A percentile compares a stretch with the other conserved stretches of the same genome.
These are phyloP conservation scores for Mucor indicus DNA, from an alignment of 371 early-diverging fungal genomes.

Conservation along the genomic window DNA sequence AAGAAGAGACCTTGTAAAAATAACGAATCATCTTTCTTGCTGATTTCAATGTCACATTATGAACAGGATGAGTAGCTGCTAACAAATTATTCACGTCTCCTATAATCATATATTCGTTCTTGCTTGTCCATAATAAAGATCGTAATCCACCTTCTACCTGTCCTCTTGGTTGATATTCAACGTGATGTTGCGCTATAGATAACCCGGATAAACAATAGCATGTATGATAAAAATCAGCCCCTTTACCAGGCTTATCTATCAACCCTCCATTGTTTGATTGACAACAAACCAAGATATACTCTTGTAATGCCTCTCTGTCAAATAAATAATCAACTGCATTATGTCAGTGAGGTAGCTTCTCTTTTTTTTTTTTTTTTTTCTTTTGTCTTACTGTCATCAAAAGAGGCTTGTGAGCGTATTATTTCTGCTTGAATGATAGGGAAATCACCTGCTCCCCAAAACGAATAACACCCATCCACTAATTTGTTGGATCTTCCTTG, in stretches of 20 bases:
- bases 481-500: slow-evolving; percentile 96
- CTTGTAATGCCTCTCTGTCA: slow-evolving; percentile 76
- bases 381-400: too few relatives aligned
- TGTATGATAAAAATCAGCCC: slow-evolving; percentile 93
- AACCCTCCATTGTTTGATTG: slow-evolving; percentile 83
- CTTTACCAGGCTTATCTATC: slow-evolving; percentile 87
- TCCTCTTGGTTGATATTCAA: slow-evolving; percentile 26
- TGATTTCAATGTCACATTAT: slow-evolving; percentile 47
- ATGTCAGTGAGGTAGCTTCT: not conserved
- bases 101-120: slow-evolving; percentile 43
- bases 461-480: slow-evolving; percentile 97
- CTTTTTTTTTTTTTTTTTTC: not conserved
- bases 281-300: slow-evolving; percentile 85
- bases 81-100: slow-evolving; percentile 55
- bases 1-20: slow-evolving; percentile 36
- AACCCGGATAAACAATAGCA: slow-evolving; percentile 91
- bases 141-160: slow-evolving; percentile 24
- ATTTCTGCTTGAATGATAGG: slow-evolving; percentile 64
- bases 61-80: slow-evolving; percentile 60
- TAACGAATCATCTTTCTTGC: slow-evolving; percentile 41
- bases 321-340: slow-evolving; percentile 37
- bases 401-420: not conserved
- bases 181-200: slow-evolving; percentile 59
- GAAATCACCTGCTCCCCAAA: slow-evolving; percentile 92
- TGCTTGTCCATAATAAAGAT: slow-evolving; percentile 34